Evolutionary conservation across 192 early-diverging fungal species (phyloP), one percentile per base, ranked within the genome.

Genomic region (Jimgerdemannia lactiflua): DNA sequence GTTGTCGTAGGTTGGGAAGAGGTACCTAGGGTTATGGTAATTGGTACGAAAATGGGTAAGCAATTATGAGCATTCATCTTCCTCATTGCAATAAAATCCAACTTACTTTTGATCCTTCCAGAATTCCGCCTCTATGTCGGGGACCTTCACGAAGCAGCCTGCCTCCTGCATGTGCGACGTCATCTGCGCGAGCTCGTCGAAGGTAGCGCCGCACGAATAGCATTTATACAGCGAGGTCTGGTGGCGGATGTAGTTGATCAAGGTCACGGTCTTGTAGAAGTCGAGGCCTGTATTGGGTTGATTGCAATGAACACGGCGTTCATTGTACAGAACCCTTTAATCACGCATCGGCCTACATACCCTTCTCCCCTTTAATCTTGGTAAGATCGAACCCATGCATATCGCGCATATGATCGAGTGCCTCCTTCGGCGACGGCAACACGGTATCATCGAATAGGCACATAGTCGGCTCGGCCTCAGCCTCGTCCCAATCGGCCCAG

Each of bases 161-260:
- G 79, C 72, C 14, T 86, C 73, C 43, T 83, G 79, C 82, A 95
- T 77, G 83, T 98, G 96, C n/a, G 72, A 78, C 0, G 82, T 81
- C 74, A 98, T 69, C 3, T 80, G 72, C 3, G 72, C 68, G 0
- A 80, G 74, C 10, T 75, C 73, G 7, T 85, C 87, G 70, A 95
- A 88, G 1, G 41, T 67, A 43, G 74, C 65, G 10, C 73, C 54
- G 75, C 96, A 98, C 11, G 89, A 89, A 79, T 92, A 95, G 79
- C 96, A 97, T 4, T 81, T 71, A 65, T 77, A 82, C 3, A 81
- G 73, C 39, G 88, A 88, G 3, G 94, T 87, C 74, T 87, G 87
- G 8, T 84, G 84, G 42, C 97, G 91, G 73, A 97, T 90, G 70
- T 89, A 93, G 80, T 98, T 98, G 85, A 98, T 92, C 71, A 97